Evolutionary conservation across 345 rosid genomes (phyloP).

Genomic region (Euphorbia tirucalli): DNA sequence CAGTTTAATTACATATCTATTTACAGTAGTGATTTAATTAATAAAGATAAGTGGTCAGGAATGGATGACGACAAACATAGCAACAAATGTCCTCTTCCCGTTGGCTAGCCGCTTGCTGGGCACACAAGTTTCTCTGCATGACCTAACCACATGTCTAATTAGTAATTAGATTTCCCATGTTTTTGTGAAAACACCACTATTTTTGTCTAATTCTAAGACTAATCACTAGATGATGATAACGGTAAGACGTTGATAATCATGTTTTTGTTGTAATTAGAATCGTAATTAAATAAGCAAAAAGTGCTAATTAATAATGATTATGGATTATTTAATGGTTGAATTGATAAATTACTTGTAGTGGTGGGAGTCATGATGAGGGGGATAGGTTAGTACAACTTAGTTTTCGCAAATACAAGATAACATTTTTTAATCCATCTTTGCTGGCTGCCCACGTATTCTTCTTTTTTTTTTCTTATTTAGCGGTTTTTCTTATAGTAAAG

Average conservation of each 20-base stretch:
- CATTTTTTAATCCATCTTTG: slow-evolving; percentile 33
- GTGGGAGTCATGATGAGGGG: slow-evolving; percentile 39
- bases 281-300: slow-evolving; percentile 20
- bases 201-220: slow-evolving; percentile 21
- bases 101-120: slow-evolving; percentile 11
- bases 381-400: slow-evolving; percentile 33
- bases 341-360: slow-evolving; percentile 7
- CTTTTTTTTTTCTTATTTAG: background rate
- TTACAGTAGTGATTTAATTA: background rate
- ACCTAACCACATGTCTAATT: slow-evolving; percentile 19
- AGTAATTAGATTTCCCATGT: background rate
- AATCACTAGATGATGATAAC: slow-evolving; percentile 20
- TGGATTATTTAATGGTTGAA: background rate
- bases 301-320: slow-evolving; percentile 6
- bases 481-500: background rate
- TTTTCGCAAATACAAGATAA: slow-evolving; percentile 38
- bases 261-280: background rate
- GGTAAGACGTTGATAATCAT: slow-evolving; percentile 20
- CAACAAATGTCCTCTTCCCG: slow-evolving; percentile 19
- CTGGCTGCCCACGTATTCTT: slow-evolving; percentile 29
- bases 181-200: background rate
- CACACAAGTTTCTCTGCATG: slow-evolving; percentile 14
- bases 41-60: slow-evolving; percentile 12
- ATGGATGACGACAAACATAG: slow-evolving; percentile 15
- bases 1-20: background rate